Conservation (phyloP, 1,284 basidiomycete species). For the Irpex sp. region DNA sequence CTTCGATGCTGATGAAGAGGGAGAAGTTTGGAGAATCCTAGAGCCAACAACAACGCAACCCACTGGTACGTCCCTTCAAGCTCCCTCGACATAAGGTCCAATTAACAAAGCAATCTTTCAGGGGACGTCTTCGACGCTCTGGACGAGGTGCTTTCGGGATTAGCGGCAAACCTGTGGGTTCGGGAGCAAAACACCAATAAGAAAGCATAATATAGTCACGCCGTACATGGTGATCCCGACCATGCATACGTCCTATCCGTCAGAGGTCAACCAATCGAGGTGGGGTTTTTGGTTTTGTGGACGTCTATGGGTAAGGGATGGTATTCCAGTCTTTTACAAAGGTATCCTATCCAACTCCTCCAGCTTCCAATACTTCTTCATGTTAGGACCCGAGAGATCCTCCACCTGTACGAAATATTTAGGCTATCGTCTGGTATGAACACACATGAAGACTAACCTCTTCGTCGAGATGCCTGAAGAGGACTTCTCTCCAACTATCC, state of each 20-base stretch:
- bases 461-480: slow-evolving; percentile 65
- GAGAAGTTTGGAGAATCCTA: neutral
- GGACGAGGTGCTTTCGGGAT: neutral
- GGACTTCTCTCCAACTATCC: slow-evolving; percentile 56
- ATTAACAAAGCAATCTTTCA: neutral
- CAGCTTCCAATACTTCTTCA: slow-evolving; percentile 61
- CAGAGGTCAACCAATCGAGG: no score
- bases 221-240: no score
- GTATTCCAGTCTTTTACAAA: slow-evolving; percentile 21
- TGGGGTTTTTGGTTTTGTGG: no score
- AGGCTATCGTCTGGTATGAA: neutral
- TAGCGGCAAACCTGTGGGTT: neutral
- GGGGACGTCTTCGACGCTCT: neutral
- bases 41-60: neutral
- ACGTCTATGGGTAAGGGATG: no score
- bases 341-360: slow-evolving; percentile 51
- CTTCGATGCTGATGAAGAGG: neutral
- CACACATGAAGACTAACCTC: slow-evolving; percentile 38
- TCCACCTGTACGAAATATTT: slow-evolving; percentile 26
- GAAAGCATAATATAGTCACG: no score
- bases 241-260: no score
- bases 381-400: slow-evolving; percentile 55
- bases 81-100: neutral
- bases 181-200: neutral
- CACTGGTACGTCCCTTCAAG: neutral